Base-by-base conservation (phyloP, 371 early-diverging fungal species). In the Mortierella sp. region DNA sequence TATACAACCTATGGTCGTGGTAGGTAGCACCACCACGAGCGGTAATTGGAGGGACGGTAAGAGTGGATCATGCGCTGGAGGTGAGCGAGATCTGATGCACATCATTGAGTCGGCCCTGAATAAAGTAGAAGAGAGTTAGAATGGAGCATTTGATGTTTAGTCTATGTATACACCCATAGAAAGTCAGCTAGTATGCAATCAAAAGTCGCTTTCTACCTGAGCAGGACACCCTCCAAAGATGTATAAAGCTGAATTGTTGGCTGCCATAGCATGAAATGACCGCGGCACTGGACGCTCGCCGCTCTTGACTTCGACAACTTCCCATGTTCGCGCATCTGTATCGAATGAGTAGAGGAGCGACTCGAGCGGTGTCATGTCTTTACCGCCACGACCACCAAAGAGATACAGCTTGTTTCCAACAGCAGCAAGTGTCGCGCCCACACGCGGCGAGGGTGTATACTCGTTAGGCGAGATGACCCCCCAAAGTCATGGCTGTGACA, bases 171-270 rank as follows among this genome's bases (percentile, higher is more conserved):
- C 49, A 48, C 26, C 7, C 26, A 26, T 6, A 15, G 49, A 48
- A 7, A 24, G 6, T 24, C 26, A 24, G 26, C 19, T 6, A 24
- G 49, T 48, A 27, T 24, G 24, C 49, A 48, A 4, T 8, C 26
- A 17, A 23, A 48, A 48, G 26, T 27, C 24, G 34, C 24, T 50
- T 19, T 50, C 50, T 58, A 66, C 66, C 53, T 66, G 8, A 24
- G 43, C 17, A 28, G 66, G 66, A 49, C 66, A 66, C 39, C 66
- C 66, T 58, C 66, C 66, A 59, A 66, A 66, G 15, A 66, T 59
- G 48, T 47, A 66, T 14, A 66, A 48, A 12, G 58, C 59, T 5
- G 66, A 52, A 37, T 59, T 19, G 24, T 54, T 62, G 37, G 62
- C 54, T 6, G 62, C 39, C 54, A 62, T 62, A 3, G 62, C 62